These are phyloP conservation scores for Pyricularia grisea DNA, from an alignment of 2,329 filamentous ascomycete genomes.

Conservation along the genomic window DNA sequence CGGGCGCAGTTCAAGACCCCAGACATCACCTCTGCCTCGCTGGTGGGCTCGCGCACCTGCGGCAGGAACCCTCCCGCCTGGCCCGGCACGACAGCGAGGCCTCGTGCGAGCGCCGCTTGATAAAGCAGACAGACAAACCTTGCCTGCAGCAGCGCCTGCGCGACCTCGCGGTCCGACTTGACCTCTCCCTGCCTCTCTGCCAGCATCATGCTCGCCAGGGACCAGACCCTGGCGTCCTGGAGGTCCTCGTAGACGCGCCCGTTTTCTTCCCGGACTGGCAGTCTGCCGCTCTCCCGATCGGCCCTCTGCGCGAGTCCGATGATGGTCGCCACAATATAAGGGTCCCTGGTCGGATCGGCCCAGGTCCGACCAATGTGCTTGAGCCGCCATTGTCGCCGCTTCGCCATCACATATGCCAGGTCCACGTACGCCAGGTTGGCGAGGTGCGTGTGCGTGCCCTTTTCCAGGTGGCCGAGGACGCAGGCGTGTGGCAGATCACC, in stretches of 20 bases:
- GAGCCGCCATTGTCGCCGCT: too few species aligned
- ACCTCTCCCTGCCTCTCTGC: not conserved
- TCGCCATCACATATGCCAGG: not conserved
- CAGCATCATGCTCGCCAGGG: not conserved
- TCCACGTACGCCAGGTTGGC: not conserved
- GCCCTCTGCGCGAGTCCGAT: not conserved
- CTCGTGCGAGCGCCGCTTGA: not conserved
- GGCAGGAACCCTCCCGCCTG: not conserved
- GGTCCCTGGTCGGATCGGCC: not conserved
- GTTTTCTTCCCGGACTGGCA: not conserved
- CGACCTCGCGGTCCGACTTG: not conserved
- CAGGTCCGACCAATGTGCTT: not conserved
- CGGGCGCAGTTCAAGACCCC: not conserved
- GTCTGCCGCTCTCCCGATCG: not conserved
- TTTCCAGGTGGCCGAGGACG: not conserved
- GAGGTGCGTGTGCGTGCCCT: not conserved
- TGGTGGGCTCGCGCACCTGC: not conserved
- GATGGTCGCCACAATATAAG: not conserved
- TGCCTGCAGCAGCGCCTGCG: not conserved
- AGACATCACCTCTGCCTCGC: not conserved
- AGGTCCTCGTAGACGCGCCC: not conserved
- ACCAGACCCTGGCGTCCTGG: not conserved
- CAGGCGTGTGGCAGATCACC: not conserved
- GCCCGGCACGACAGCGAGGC: not conserved
- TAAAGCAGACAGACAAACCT: not conserved